These are phyloP conservation scores for Xylariaceae sp. DNA, from an alignment of 2,329 filamentous ascomycete species.

Conservation along the genomic window DNA sequence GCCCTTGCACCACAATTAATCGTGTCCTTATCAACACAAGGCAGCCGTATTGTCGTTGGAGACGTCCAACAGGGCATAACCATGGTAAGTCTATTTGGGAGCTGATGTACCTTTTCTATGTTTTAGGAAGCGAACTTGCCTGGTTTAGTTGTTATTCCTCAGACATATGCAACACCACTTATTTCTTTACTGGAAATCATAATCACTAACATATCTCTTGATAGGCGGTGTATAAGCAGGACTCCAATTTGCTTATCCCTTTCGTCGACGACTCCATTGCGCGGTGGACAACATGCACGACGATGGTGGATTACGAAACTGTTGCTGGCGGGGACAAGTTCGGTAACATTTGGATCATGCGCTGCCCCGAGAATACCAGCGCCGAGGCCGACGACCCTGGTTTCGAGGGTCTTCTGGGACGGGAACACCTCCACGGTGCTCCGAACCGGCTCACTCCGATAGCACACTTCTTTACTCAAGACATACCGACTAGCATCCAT, in stretches of 20 bases:
- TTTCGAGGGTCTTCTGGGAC: conserved; percentile 82
- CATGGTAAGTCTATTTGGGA: too few species aligned
- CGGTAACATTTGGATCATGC: conserved; percentile 91
- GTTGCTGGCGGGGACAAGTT: conserved; percentile 96
- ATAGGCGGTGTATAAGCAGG: conserved; percentile 92
- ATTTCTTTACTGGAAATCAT: too few species aligned
- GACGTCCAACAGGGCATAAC: conserved; percentile 92
- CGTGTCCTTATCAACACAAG: conserved; percentile 84
- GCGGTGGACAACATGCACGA: conserved; percentile 86
- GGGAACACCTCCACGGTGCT: conserved; percentile 87
- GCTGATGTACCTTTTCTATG: too few species aligned
- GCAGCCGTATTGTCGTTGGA: conserved; percentile 86
- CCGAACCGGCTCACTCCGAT: conserved; percentile 83
- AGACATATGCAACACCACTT: too few species aligned
- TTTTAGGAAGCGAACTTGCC: too few species aligned
- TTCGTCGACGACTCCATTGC: conserved; percentile 92
- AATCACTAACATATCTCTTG: too few species aligned
- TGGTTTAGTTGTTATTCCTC: too few species aligned
- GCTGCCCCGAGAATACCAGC: conserved; percentile 82
- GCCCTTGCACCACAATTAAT: conserved; percentile 82
- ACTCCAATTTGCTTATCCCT: conserved; percentile 88
- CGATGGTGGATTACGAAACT: conserved; percentile 98
- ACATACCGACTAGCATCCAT: conserved; percentile 87
- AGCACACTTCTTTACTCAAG: conserved; percentile 87
- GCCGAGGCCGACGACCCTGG: conserved; percentile 91